phyloP scores from a whole-genome alignment of 257 asterid genomes.

The Agastache rugosa region DNA sequence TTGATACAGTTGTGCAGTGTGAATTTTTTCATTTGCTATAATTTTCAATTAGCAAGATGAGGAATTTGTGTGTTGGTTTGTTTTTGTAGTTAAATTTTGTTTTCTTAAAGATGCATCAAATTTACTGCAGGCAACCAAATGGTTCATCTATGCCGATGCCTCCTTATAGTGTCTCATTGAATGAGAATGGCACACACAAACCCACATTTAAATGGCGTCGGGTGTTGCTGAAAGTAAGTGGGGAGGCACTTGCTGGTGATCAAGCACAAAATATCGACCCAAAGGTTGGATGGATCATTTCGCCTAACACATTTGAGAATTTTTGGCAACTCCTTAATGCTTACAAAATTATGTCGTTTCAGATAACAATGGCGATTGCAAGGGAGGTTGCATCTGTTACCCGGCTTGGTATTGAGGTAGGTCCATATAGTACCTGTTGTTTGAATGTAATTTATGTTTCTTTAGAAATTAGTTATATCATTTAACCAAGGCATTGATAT shows the following conservation, averaged over 20 bases:
- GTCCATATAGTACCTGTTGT: conserved; percentile 2
- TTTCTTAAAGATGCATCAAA: not conserved
- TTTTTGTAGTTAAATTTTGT: not conserved
- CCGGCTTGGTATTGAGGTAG: conserved; percentile 91
- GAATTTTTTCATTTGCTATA: conserved; percentile 1
- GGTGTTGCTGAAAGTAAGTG: conserved; percentile 97
- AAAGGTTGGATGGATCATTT: conserved; percentile 61
- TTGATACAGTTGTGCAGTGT: not conserved
- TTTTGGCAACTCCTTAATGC: conserved; percentile 18
- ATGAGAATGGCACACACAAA: conserved; percentile 51
- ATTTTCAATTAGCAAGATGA: not conserved
- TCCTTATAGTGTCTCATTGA: conserved; percentile 60
- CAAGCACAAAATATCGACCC: conserved; percentile 91
- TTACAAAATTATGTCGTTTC: conserved; percentile 29
- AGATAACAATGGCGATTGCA: conserved; percentile 96
- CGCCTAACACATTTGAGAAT: conserved; percentile 2
- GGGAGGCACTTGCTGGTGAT: conserved; percentile 99
- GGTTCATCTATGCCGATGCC: conserved; percentile 53
- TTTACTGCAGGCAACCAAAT: conserved; percentile 52
- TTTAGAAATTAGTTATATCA: conserved; percentile 22
- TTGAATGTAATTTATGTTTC: not conserved
- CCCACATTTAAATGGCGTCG: conserved; percentile 82
- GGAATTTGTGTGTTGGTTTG: not conserved
- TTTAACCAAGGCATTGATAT: conserved; percentile 1
- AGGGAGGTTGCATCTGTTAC: conserved; percentile 97